A percentile compares a stretch with the other conserved stretches of the same genome.
Evolutionary conservation across 345 rosid species (phyloP).

Genomic region (Citrus cavaleriei): DNA sequence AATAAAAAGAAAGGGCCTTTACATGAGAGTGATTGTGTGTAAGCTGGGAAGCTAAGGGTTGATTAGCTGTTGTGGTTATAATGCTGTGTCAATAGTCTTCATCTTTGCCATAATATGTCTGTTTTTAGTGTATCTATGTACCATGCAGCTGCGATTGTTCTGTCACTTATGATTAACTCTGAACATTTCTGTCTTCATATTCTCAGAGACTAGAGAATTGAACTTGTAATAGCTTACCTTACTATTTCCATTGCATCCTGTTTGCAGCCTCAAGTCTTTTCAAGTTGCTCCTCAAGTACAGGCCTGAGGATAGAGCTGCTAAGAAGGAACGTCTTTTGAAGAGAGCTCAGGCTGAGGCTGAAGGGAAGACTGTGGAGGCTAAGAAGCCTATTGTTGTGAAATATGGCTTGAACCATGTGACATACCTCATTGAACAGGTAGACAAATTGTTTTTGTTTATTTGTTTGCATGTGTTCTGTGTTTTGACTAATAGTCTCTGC

Average conservation of each 20-base stretch:
- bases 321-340: conserved; percentile 65
- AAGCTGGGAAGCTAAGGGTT: no score
- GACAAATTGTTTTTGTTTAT: not conserved
- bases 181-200: not conserved
- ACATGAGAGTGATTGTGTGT: no score
- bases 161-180: not conserved
- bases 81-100: not conserved
- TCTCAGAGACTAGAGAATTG: not conserved
- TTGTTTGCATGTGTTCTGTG: not conserved
- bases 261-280: conserved; percentile 52
- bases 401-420: conserved; percentile 71
- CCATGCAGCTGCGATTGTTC: not conserved
- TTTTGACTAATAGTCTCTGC: not conserved
- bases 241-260: not conserved
- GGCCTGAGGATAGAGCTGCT: conserved; percentile 71
- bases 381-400: conserved; percentile 74
- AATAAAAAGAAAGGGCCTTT: not conserved
- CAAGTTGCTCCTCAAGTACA: conserved; percentile 58
- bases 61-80: no score
- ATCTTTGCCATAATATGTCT: not conserved
- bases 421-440: conserved; percentile 76
- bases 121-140: not conserved
- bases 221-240: not conserved
- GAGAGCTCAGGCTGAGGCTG: conserved; percentile 68
- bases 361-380: conserved; percentile 55